Conservation (phyloP, 2,329 filamentous ascomycete genomes). For the Colletotrichum gloeosporioides region DNA sequence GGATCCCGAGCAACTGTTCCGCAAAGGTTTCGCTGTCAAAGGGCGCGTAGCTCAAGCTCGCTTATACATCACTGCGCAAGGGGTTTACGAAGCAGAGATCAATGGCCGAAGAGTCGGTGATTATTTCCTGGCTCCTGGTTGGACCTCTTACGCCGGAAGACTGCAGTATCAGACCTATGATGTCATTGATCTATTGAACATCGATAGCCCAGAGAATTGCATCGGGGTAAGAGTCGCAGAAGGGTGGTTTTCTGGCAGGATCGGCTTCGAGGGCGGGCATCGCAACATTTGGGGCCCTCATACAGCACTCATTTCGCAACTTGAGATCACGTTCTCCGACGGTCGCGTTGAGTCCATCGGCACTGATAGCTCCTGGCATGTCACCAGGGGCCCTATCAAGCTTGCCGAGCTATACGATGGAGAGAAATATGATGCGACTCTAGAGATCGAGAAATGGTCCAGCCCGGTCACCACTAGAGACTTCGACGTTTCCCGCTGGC, state of each 20-base stretch:
- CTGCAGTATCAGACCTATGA: constrained; percentile 59
- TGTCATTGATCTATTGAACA: constrained; percentile 44
- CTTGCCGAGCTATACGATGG: constrained; percentile 22
- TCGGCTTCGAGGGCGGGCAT: constrained; percentile 23
- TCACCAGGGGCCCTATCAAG: not conserved
- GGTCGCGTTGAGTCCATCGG: not conserved
- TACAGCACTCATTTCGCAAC: not conserved
- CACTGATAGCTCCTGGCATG: not conserved
- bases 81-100: constrained; percentile 51
- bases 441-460: constrained; percentile 6
- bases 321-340: not conserved
- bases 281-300: constrained; percentile 31
- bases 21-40: constrained; percentile 35
- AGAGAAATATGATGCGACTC: constrained; percentile 18
- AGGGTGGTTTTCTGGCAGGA: constrained; percentile 46
- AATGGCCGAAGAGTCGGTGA: constrained; percentile 49
- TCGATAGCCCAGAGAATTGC: constrained; percentile 28
- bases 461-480: fast-evolving
- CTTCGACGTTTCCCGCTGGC: not conserved
- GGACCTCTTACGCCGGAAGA: constrained; percentile 55
- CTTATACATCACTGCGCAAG: constrained; percentile 51
- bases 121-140: constrained; percentile 53
- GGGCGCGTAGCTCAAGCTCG: constrained; percentile 36
- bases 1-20: constrained; percentile 29
- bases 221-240: constrained; percentile 48